phyloP scores from a whole-genome alignment of 1,284 basidiomycete species.

The Mycena sp. region DNA sequence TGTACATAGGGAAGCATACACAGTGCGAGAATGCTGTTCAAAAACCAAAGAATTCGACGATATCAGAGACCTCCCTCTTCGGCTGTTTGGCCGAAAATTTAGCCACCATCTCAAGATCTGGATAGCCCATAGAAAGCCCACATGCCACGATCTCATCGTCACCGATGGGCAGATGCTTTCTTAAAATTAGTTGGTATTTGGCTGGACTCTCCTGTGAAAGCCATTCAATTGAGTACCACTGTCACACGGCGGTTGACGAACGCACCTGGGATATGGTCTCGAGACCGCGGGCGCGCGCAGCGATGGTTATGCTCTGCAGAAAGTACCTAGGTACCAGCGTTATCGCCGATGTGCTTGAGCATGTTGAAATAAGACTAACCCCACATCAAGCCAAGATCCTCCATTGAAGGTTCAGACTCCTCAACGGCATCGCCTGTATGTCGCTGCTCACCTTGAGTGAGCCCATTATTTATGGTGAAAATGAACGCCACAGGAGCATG shows the following conservation, averaged over 20 bases:
- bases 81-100: conserved; percentile 3
- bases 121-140: conserved; percentile 14
- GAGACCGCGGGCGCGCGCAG: conserved; percentile 10
- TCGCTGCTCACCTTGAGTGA: not conserved
- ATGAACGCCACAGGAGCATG: conserved; percentile 20
- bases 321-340: not conserved
- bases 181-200: conserved; percentile 11
- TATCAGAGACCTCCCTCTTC: conserved; percentile 2
- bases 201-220: conserved; percentile 14
- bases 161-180: conserved; percentile 11
- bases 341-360: not conserved
- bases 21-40: no score
- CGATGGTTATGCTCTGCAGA: conserved; percentile 21
- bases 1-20: no score
- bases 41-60: not conserved
- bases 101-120: conserved; percentile 8
- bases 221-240: not conserved
- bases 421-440: no score
- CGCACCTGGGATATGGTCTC: conserved; percentile 12
- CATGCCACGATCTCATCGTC: conserved; percentile 12
- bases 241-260: not conserved
- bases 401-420: no score
- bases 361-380: not conserved
- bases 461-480: conserved; percentile 13
- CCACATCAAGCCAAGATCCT: conserved; percentile 20